A percentile compares a stretch with the other conserved stretches of the same genome.
These are phyloP conservation scores for Epichloe gansuensis DNA, from an alignment of 2,329 filamentous ascomycete species.

Conservation along the genomic window DNA sequence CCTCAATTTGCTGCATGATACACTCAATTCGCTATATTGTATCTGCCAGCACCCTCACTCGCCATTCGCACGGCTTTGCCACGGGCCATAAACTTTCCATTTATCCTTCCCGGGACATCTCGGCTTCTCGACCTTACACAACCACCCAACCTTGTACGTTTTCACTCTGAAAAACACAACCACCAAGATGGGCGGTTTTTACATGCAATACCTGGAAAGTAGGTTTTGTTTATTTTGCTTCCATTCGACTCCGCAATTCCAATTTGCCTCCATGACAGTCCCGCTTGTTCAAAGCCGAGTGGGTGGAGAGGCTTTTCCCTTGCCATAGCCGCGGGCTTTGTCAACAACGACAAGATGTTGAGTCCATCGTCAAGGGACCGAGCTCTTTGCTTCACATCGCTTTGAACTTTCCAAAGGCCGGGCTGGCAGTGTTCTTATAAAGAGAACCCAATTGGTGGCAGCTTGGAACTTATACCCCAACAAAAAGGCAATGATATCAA, in stretches of 20 bases:
- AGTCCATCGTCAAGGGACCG: neutral
- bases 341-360: neutral
- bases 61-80: neutral
- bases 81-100: slow-evolving; percentile 9
- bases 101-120: slow-evolving; percentile 6
- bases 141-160: slow-evolving; percentile 5
- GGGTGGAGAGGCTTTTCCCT: no score
- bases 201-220: slow-evolving; percentile 65
- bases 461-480: neutral
- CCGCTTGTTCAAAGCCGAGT: neutral
- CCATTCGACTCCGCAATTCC: neutral
- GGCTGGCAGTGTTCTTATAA: neutral
- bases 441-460: neutral
- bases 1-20: neutral
- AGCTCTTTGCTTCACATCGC: neutral
- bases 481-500: neutral
- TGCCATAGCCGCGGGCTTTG: no score
- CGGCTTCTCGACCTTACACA: neutral
- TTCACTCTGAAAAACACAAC: slow-evolving; percentile 15
- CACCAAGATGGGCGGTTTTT: slow-evolving; percentile 48
- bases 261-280: neutral
- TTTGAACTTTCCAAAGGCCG: neutral
- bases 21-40: neutral
- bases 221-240: slow-evolving; percentile 30
- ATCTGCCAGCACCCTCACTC: neutral